Evolutionary conservation across 1,284 basidiomycete species (phyloP).

Genomic region (Puccinia coronata): DNA sequence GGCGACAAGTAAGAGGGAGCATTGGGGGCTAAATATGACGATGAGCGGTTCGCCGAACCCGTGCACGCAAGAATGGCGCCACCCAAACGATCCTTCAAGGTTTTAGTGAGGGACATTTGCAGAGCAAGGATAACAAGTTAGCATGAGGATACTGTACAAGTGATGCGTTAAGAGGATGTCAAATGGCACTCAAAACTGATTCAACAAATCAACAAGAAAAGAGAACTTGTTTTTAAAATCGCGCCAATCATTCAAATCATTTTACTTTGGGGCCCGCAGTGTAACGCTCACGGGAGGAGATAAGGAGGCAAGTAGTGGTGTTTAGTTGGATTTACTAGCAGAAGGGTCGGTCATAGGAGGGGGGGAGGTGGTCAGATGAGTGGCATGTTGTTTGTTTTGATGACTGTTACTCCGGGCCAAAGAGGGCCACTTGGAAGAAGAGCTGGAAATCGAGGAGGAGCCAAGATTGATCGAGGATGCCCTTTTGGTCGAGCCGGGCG

Average conservation of each 20-base stretch:
- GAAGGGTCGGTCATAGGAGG: neutral
- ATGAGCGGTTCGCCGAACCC: too few species aligned
- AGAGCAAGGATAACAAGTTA: neutral
- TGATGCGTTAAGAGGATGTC: neutral
- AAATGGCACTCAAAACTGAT: neutral
- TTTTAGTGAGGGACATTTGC: too few species aligned
- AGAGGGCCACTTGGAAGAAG: constrained; percentile 31
- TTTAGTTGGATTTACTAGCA: neutral
- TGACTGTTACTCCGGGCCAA: constrained; percentile 23
- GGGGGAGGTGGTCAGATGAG: neutral
- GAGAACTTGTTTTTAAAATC: too few species aligned
- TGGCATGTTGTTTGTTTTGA: neutral
- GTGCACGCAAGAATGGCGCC: too few species aligned
- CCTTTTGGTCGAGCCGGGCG: constrained; percentile 31
- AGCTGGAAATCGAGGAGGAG: constrained; percentile 35
- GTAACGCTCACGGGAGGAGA: neutral
- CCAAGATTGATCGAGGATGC: constrained; percentile 40
- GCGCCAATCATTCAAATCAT: neutral
- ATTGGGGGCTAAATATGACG: too few species aligned
- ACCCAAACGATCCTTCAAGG: too few species aligned
- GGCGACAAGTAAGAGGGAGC: too few species aligned
- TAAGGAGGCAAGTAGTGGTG: neutral
- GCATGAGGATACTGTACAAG: neutral
- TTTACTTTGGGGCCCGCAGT: neutral
- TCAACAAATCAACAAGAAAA: neutral